Percentiles rank a stretch among this genome's conserved stretches.
These are phyloP conservation scores for Calonectria pseudoturangicola DNA, from an alignment of 2,329 filamentous ascomycete genomes.

Conservation along the genomic window DNA sequence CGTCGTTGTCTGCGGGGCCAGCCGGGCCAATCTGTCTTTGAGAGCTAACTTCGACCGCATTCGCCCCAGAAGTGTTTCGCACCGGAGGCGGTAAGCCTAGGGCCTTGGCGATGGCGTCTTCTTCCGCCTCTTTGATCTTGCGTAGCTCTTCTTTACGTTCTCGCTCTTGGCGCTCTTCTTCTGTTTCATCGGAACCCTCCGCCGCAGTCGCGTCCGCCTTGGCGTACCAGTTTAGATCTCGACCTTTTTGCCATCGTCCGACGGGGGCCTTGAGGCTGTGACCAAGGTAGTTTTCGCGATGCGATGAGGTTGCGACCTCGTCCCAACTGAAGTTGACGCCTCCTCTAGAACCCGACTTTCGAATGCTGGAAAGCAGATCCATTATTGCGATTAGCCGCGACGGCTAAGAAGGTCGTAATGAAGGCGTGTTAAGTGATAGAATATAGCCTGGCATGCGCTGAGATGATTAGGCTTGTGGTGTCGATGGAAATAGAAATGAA, in stretches of 20 bases:
- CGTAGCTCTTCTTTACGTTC: constrained; percentile 86
- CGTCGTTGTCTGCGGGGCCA: constrained; percentile 50
- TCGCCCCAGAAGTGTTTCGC: constrained; percentile 76
- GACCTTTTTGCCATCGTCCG: constrained; percentile 91
- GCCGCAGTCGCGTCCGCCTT: constrained; percentile 69
- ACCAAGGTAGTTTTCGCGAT: constrained; percentile 92
- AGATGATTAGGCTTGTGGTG: neutral
- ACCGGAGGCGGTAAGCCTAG: constrained; percentile 85
- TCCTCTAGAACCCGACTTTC: constrained; percentile 92
- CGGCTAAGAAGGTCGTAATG: constrained; percentile 21
- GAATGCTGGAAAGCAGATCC: constrained; percentile 95
- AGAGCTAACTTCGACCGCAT: constrained; percentile 78
- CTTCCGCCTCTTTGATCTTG: constrained; percentile 91
- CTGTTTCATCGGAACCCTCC: constrained; percentile 72
- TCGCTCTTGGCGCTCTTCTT: constrained; percentile 74
- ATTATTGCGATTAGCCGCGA: constrained; percentile 67
- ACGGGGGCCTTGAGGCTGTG: constrained; percentile 95
- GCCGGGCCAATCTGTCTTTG: constrained; percentile 60
- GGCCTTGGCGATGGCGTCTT: constrained; percentile 90
- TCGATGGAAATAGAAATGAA: neutral
- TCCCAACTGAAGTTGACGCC: constrained; percentile 98
- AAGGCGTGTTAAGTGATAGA: neutral
- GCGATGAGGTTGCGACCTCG: constrained; percentile 88
- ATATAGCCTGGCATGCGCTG: neutral
- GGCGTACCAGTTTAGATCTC: constrained; percentile 79